Conservation (phyloP, 495 filamentous ascomycete genomes). For the Penicillium parvum region DNA sequence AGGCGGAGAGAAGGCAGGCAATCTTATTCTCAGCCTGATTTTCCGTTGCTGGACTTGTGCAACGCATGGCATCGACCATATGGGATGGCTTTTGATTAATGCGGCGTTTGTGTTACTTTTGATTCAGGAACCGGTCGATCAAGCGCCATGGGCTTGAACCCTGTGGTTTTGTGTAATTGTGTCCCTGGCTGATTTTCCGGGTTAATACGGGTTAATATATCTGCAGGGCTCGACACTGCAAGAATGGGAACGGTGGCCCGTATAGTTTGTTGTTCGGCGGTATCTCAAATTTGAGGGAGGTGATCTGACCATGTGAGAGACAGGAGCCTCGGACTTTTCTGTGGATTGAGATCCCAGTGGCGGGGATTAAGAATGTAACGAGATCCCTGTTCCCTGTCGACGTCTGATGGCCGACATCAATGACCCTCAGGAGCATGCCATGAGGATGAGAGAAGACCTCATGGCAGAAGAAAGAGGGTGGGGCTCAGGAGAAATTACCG, state of each 20-base stretch:
- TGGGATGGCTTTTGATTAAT: too few species aligned
- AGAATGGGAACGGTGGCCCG: too few species aligned
- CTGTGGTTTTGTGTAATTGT: too few species aligned
- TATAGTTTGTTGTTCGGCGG: too few species aligned
- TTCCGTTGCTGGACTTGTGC: not conserved
- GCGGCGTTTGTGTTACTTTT: too few species aligned
- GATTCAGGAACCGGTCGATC: too few species aligned
- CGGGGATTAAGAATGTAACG: not conserved
- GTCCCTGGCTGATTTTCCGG: too few species aligned
- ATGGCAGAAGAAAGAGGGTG: not conserved
- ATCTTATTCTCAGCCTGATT: not conserved
- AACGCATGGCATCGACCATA: not conserved
- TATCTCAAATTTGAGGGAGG: not conserved
- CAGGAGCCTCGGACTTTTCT: not conserved
- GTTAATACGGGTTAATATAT: not conserved
- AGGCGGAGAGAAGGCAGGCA: too few species aligned
- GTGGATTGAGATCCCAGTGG: not conserved
- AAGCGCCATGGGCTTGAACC: too few species aligned
- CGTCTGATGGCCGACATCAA: too few species aligned
- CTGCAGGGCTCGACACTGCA: not conserved
- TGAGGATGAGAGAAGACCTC: not conserved
- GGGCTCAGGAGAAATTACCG: slow-evolving; percentile 4
- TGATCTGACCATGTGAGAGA: not conserved
- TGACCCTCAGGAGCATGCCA: too few species aligned
- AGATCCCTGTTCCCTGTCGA: too few species aligned